Percentiles rank a stretch among this genome's conserved stretches.
Conservation (phyloP, 225 moss, liverwort and hornwort genomes). For the Physcomitrellopsis africana region DNA sequence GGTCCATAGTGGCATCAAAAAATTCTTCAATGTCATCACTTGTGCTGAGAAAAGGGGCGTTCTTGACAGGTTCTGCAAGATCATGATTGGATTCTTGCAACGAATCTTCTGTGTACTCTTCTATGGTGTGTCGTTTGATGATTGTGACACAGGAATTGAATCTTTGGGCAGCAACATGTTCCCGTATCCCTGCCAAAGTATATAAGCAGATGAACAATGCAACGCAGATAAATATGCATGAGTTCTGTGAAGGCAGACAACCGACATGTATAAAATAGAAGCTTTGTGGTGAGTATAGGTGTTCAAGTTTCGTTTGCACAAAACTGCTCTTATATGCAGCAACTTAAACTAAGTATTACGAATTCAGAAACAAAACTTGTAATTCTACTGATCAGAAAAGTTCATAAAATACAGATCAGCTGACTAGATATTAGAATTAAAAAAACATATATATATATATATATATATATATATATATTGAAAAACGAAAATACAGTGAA, state of each 20-base stretch:
- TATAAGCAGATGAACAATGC: slow-evolving; percentile 1
- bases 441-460: background rate
- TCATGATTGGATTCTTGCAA: slow-evolving; percentile 37
- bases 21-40: slow-evolving; percentile 67
- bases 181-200: slow-evolving; percentile 59
- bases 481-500: slow-evolving; percentile 13
- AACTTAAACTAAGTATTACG: background rate
- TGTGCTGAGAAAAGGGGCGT: slow-evolving; percentile 60
- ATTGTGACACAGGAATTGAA: slow-evolving; percentile 67
- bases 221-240: background rate
- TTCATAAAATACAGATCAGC: background rate
- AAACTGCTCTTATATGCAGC: slow-evolving; percentile 16
- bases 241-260: slow-evolving; percentile 2
- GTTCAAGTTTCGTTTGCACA: slow-evolving; percentile 13
- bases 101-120: slow-evolving; percentile 56
- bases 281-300: background rate
- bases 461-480: too few species aligned
- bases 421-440: background rate
- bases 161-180: slow-evolving; percentile 75
- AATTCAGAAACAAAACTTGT: background rate
- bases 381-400: slow-evolving; percentile 7
- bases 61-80: slow-evolving; percentile 35
- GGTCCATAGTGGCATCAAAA: slow-evolving; percentile 72
- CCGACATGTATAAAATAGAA: background rate
- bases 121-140: slow-evolving; percentile 63